Conservation (phyloP, 306 rosid species). For the barrel medic (Medicago truncatula) region MtrunA17r5.0-ANR NC_053049.1:2101001-2101500, state of each 20-base stretch:
- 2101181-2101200: not conserved
- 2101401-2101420: not conserved
- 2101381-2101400: not conserved
- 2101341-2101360: not conserved
- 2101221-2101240: not conserved
- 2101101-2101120: not conserved
- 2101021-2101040: not conserved
- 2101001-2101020: not conserved
- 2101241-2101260: not conserved
- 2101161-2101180: not conserved
- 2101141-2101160: slow-evolving; percentile 5
- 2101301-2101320: not conserved
- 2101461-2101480: slow-evolving; percentile 1
- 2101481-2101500: not conserved
- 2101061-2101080: not conserved
- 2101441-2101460: not conserved
- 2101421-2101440: not conserved
- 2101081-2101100: not conserved
- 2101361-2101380: not conserved
- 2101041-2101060: not conserved
- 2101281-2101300: slow-evolving; percentile 3
- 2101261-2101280: slow-evolving; percentile 8
- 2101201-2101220: not conserved
- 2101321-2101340: not conserved
- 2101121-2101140: not conserved